Evolutionary conservation across 1,284 basidiomycete genomes (phyloP), one percentile per base, ranked within the genome.

Genomic region (Rhodotorula sp.): DNA sequence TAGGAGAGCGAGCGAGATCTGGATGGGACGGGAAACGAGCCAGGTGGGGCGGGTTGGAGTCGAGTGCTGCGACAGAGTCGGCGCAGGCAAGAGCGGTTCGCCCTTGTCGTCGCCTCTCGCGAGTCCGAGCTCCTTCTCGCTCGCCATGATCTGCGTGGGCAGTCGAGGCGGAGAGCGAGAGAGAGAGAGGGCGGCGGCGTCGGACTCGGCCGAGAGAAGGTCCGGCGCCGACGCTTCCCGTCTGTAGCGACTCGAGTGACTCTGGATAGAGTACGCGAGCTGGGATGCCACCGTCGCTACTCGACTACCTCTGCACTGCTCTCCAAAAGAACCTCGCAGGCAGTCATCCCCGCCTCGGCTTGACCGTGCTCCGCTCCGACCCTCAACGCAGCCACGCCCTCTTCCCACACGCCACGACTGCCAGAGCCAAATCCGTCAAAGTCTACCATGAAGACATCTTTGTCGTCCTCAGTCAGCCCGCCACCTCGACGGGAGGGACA

Each of bases 391-490:
- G 85, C 2, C 83, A 85, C 1, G 78, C 81, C 10, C 82, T 95
- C 31, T 97, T 87, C 78, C 91, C 89, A 0, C 92, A 91, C 79
- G 87, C 90, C 0, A 81, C 81, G 2, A 75, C 73, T 64, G 79
- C 76, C 86, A 81, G 70, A 67, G 79, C 76, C 86, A 81, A 71
- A 67, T 48, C 85, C 88, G 65, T 84, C 85, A 80, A 82, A 52
- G 58, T 87, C 60, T 88, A 86, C 76, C 80, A 89, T 23, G 89
- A 92, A 77, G 88, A 93, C 71, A 83, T 95, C 45, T 85, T 94
- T 69, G 80, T 94, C 52, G 34, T 74, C 52, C 60, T 78, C 38
- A 43, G 38, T 14, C 38, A 43, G 38, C 38, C 38, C 7, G 38
- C 38, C 38, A 14, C 7, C n/a, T 52, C 43, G 19, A n/a, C 15